Evolutionary conservation across 805 yeast species (phyloP), one percentile per base, ranked within the genome.

Genomic region (Teunomyces funiuensis): DNA sequence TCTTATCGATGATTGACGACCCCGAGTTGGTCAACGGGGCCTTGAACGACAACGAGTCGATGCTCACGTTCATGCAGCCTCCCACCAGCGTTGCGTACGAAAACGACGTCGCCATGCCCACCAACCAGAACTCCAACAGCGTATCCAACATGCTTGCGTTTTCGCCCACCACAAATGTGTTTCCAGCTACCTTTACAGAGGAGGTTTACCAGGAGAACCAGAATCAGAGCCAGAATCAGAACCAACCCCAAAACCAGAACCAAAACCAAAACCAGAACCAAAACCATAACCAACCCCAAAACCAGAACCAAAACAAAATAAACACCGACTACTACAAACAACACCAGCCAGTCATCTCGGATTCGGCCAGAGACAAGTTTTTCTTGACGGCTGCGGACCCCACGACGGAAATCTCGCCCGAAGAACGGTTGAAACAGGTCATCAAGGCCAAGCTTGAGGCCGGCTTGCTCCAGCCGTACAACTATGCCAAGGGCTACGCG

Each of bases 381-480:
- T 90, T 91, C 66, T 66, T 91, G 37, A 91, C 97, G 0, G 98
- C 98, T 0, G 97, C 97, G 0, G 98, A 91, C 60, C 98, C 98
- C 4, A 86, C 96, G 0, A 88, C 91, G 2, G 97, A 88, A 50
- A 84, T 86, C 27, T 86, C 96, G 0, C 96, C 97, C 0, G 97
- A 90, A 57, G 97, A 89, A 57, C 74, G 97, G 45, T 71, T 91
- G 51, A 88, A 88, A 56, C 95, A 89, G 58, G 97, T 91, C 8
- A 90, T 91, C 54, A 86, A 87, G 56, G 98, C 98, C 13, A 91
- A 91, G 55, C 66, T 90, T 31, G 95, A 88, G 59, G 98, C 98
- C 0, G 98, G 98, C 0, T 71, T 91, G 31, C 66, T 91, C 27
- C 88, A 85, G 57, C 98, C 98, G 0, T 91, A 89, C 62, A 87